phyloP scores from a whole-genome alignment of 306 rosid genomes.

The Inga leiocalycina region DNA sequence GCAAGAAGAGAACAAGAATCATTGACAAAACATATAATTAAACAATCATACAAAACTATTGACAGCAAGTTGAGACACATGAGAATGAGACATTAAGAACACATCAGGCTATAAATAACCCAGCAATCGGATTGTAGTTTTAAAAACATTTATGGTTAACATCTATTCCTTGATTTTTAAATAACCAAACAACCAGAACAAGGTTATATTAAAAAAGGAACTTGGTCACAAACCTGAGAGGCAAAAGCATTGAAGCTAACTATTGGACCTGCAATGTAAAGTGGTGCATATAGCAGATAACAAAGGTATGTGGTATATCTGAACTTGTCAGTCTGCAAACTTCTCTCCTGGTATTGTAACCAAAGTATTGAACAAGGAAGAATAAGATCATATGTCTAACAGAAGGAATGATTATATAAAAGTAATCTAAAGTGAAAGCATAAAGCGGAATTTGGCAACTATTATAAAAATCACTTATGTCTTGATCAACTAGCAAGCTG shows the following conservation, averaged over 20 bases:
- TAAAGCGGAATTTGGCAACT: conserved; percentile 26
- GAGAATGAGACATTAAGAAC: conserved; percentile 10
- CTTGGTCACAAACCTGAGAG: conserved; percentile 69
- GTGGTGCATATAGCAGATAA: conserved; percentile 89
- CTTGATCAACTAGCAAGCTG: conserved; percentile 36
- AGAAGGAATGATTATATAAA: conserved; percentile 22
- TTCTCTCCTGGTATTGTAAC: conserved; percentile 66
- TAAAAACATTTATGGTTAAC: background rate
- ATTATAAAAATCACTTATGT: conserved; percentile 21
- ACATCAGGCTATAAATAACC: conserved; percentile 24
- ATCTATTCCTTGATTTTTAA: background rate
- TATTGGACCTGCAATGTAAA: conserved; percentile 91
- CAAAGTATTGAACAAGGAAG: conserved; percentile 33
- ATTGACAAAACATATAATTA: conserved; percentile 21
- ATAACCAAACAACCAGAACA: conserved; percentile 16
- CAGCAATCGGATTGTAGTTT: background rate
- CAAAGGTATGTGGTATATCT: conserved; percentile 64
- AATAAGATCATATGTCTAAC: conserved; percentile 11
- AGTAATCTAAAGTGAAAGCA: conserved; percentile 24
- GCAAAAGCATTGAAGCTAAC: conserved; percentile 96
- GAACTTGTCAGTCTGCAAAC: conserved; percentile 62
- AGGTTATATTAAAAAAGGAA: background rate
- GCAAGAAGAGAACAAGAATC: conserved; percentile 42
- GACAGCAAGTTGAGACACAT: conserved; percentile 1
- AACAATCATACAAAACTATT: conserved; percentile 11